Base-by-base conservation (phyloP, 805 yeast species). In the Blastobotrys parvus region DNA sequence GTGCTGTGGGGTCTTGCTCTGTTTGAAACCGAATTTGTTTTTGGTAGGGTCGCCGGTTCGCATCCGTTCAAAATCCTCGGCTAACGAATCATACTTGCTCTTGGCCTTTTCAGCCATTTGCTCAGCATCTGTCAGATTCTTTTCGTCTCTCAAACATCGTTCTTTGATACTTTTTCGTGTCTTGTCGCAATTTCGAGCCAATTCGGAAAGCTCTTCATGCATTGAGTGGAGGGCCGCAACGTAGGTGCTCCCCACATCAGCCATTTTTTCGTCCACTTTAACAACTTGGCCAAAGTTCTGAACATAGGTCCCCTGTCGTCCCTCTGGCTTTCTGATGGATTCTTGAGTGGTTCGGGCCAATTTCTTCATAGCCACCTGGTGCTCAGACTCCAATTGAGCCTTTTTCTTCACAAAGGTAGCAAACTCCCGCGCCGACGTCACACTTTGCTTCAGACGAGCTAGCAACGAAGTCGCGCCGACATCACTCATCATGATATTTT, bases 101-200 rank as follows among this genome's bases (percentile, higher is more conserved):
- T 83, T 85, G 13, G 97, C 94, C 73, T 90, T 90, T 51, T 86
- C 95, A 1, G 95, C 96, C 35, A 76, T 74, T 44, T 70, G 68
- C 39, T 88, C 89, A 4, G 95, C 78, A 45, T 92, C 97, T 10
- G 70, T 57, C 29, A 88, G 89, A 46, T 82, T 94, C 57, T 83
- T 87, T 58, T 92, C 98, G 52, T 80, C 75, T 39, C 84, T 71
- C 55, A 77, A 72, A 35, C 88, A 86, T 45, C 83, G 84, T 38
- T 92, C 97, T 60, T 92, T 92, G 42, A 79, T 66, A 27, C 71
- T 53, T 60, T 89, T 92, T 52, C 98, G 73, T 48, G 79, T 68
- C 46, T 82, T 75, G 8, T 84, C 71, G 50, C 88, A 77, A 2
- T 87, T 77, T 16, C 76, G 70, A 15, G 84, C 70, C 48, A 92